These are phyloP conservation scores for Pleodorina starrii DNA, from an alignment of 139 green algal genomes.

Conservation along the genomic window DNA sequence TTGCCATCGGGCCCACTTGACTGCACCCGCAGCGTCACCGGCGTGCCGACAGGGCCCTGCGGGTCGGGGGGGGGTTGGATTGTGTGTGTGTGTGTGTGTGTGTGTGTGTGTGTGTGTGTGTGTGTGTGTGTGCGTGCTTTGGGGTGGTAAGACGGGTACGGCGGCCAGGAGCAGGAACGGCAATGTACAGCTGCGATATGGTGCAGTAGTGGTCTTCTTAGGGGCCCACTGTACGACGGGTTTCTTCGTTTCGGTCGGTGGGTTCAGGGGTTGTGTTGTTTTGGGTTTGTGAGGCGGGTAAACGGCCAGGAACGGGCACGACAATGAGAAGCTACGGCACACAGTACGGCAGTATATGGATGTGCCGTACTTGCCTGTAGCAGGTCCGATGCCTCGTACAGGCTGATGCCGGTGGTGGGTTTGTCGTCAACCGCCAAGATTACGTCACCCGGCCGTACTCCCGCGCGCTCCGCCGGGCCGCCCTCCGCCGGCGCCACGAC, in stretches of 20 bases:
- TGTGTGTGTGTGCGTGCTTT: no score
- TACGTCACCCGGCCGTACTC: slow-evolving; percentile 84
- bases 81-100: no score
- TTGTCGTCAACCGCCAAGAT: slow-evolving; percentile 88
- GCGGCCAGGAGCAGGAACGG: neutral
- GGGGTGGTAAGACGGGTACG: neutral
- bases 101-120: no score
- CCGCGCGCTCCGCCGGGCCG: slow-evolving; percentile 90
- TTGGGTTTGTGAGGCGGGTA: neutral
- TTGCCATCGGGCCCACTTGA: neutral
- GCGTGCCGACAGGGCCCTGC: slow-evolving; percentile 39
- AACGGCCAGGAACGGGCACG: neutral
- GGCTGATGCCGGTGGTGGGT: slow-evolving; percentile 73
- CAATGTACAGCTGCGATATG: no score
- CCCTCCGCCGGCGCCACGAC: slow-evolving; percentile 88
- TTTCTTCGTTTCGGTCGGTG: neutral
- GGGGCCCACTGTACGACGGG: no score
- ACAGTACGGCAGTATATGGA: neutral
- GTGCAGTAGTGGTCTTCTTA: no score
- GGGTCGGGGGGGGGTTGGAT: neutral
- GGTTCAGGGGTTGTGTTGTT: neutral
- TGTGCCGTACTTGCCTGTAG: slow-evolving; percentile 73
- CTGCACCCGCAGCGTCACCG: slow-evolving; percentile 52
- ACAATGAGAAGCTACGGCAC: neutral
- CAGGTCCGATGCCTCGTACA: slow-evolving; percentile 92